Evolutionary conservation across 176 grass and related monocot genomes (phyloP), one percentile per base, ranked within the genome.

Genomic region (Phyllostachys edulis): DNA sequence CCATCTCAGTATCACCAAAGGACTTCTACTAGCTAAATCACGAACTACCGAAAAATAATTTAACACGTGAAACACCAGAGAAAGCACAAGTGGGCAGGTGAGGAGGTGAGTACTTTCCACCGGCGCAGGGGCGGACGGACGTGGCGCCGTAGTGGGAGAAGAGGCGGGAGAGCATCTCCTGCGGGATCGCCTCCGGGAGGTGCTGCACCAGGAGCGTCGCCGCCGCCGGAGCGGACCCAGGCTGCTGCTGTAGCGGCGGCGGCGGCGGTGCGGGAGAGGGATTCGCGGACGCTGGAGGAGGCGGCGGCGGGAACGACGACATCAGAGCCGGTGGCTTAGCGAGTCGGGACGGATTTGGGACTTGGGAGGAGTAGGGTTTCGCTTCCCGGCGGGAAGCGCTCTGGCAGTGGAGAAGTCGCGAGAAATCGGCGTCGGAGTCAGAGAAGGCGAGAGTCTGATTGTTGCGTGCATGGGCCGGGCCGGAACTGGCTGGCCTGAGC

Each of bases 81-180:
- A 32, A 59, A 40, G 64, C 21, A 65, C 16, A 15, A 77, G 38
- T 4, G 54, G 27, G 9, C 15, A 82, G 78, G 32, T 32, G 36
- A 65, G 71, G 34, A 64, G 64, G 34, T 9, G 8, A 46, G 52
- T 89, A 97, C 95, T 91, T 97, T 90, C 96, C 91, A 38, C 85
- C 91, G 24, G 81, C 81, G 83, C 93, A 98, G 50, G 91, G 91
- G 27, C 91, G 89, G 59, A 95, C 87, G 56, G 88, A 77, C 32
- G 89, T 91, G 67, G 91, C 96, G 9, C 96, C 96, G 29, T 95
- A 98, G 80, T 90, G 92, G 52, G 96, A 93, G 82, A 95, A 98
- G 73, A 98, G 90, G n/a, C 90, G 87, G 21, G 68, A 88, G 39
- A 98, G 87, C 89, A 98, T 89, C 80, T 93, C 93, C 42, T 88